Base-by-base conservation (phyloP, 2,329 filamentous ascomycete genomes). In the Ophiostoma sp. region DNA sequence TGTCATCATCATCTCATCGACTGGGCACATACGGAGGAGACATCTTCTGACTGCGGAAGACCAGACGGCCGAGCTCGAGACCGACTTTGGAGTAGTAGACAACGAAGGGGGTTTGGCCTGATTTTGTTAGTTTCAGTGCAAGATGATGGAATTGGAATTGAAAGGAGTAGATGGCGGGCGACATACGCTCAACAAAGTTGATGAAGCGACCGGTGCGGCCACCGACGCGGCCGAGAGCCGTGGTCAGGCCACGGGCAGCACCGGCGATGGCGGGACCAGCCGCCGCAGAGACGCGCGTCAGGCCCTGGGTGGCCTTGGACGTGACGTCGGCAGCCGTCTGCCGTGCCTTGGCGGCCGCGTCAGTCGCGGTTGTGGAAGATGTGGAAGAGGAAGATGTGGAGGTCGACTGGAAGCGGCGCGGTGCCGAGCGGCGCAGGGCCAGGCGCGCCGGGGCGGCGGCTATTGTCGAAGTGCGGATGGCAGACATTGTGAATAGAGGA, bases 61-160 rank as follows among this genome's bases (percentile, higher is more conserved):
- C 90, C 78, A 98, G 88, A 88, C 93, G 97, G 82, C 88, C 89
- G 75, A 98, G 87, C 87, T 99, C 96, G 77, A 95, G 85, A 79
- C 88, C 92, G 81, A 98, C 95, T 83, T 91, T 93, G 80, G 92
- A 91, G 88, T 98, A 99, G 90, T 98, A 98, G 82, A 97, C 82
- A 76, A 94, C 91, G 76, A 91, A 91, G 78, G 96, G 96, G 78
- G 95, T 89, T 86, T 96, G 88, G 83, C 91, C 95, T 98, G 81
- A 74, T 45, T 55, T 42, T 72, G 48, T 52, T 39, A 70, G 59
- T 68, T 1, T 4, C 9, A 15, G 3, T 19, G 3, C 15, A 33
- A 6, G 45, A 22, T 7, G 4, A n/a, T 12, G 28, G 1, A 28
- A 33, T 70, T 12, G 42, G 1, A n/a, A 42, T 39, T 3, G 1